Base-by-base conservation (phyloP, 768 basidiomycete species). In the Termitomyces sp. region DNA sequence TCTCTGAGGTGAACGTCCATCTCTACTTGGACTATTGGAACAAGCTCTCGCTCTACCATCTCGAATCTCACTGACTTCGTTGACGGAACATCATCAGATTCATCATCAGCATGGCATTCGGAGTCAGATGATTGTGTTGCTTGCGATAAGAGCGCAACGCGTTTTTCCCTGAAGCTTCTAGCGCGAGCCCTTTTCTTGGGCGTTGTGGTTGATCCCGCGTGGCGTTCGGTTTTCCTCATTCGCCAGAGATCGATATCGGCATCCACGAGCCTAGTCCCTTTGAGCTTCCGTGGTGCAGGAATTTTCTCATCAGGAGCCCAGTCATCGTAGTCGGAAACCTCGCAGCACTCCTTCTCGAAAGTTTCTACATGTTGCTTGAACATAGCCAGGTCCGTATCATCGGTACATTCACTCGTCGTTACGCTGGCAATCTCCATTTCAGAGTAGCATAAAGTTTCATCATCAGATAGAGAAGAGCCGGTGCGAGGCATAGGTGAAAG, bases 241-340 rank as follows among this genome's bases (percentile, higher is more conserved):
- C 41, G 52, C 52, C 52, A 54, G 29, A 42, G 39, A 16, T 54
- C 52, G 12, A 42, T 54, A 33, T 54, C 52, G 41, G 41, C 39
- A 20, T 54, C 52, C n/a, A 18, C 52, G 20, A 54, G n/a, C 22
- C 36, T 29, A 37, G 47, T 49, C 16, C 37, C 36, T 20, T 56
- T 56, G 55, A 48, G 31, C 24, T 54, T 54, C 22, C 52, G 52
- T 8, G 15, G 13, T n/a, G n/a, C n/a, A 22, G 41, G 52, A 33
- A 54, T 54, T 15, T 44, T 54, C 20, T 44, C 52, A 33, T 54
- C 26, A 22, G 41, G 52, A 31, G 41, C 28, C 52, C 52, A 54
- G 28, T 54, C 52, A n/a, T 54, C 52, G 29, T 54, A 54, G 28
- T 54, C 52, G 31, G 52, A 54, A 29, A 13, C 10, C 31, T 54